Evolutionary conservation across 1,284 basidiomycete genomes (phyloP), one percentile per base, ranked within the genome.

Genomic region (Trametes versicolor): DNA sequence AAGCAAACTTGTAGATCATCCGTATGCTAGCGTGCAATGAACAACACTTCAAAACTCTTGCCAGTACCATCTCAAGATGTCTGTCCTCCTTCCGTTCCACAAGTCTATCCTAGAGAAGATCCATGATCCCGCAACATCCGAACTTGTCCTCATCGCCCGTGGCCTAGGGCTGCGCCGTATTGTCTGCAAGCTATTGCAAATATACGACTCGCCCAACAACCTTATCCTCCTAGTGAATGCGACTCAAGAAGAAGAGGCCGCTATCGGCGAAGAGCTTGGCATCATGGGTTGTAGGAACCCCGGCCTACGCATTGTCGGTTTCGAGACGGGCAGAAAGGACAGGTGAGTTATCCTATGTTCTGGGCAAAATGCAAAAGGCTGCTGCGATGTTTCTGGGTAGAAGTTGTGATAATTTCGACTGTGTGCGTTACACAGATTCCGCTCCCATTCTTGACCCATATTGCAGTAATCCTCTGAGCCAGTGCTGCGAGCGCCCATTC

Each of bases 191-290:
- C 85, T 97, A 36, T 83, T 98, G 78, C 93, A 96, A 78, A 94
- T 97, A 47, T 99, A 98, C 76, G 94, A 97, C 77, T 87, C 91
- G n/a, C 90, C 94, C 23, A 86, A 90, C 66, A 96, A 88, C 72
- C 85, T 98, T 6, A 86, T 99, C 49, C 81, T 99, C 4, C 83
- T 98, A 13, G 90, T 99, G 61, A 97, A 98, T 76, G 96, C 97
- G 0, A 87, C 85, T 0, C 83, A 88, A 2, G 94, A 97, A 67
- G 97, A 99, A 75, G 96, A 98, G 74, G 84, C 89, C 0, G 95
- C 92, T 0, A 93, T 99, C 45, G 95, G 95, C 0, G 96, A 98
- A 71, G 95, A 98, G 74, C 85, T 99, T 10, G 92, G 94, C 0
- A 90, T 96, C 25, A 92, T 98, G 86, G 96, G 97, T 1, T 96